These are phyloP conservation scores for Tilletia walkeri DNA, from an alignment of 1,284 basidiomycete genomes.

Conservation along the genomic window DNA sequence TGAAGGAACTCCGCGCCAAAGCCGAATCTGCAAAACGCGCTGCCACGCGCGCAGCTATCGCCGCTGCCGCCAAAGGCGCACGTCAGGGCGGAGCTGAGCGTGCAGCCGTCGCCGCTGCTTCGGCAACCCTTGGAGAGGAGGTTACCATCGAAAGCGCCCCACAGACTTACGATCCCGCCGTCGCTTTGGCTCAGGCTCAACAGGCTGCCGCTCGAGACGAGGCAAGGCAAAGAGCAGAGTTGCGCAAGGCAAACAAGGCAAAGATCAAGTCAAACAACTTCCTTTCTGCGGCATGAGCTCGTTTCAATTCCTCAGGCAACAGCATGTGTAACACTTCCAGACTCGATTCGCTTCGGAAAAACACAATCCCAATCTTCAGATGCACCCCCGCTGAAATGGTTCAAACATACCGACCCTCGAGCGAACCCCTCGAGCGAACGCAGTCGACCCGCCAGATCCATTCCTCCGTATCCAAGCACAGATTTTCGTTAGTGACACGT, in stretches of 20 bases:
- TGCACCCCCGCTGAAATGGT: too few relatives aligned
- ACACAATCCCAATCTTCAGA: too few relatives aligned
- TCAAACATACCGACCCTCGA: too few relatives aligned
- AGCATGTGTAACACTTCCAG: too few relatives aligned
- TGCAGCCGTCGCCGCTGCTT: conserved; percentile 6
- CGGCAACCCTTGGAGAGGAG: conserved; percentile 1
- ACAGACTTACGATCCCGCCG: conserved; percentile 2
- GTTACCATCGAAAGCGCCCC: neutral
- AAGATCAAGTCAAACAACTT: conserved; percentile 17
- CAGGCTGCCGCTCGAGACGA: conserved; percentile 14
- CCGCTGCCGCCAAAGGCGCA: neutral
- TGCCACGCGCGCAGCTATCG: neutral
- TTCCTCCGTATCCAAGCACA: too few relatives aligned
- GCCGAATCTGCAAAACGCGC: neutral
- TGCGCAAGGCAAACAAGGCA: conserved; percentile 14
- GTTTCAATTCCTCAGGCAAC: too few relatives aligned
- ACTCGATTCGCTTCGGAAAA: too few relatives aligned
- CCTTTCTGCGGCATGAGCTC: conserved; percentile 1
- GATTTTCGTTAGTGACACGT: too few relatives aligned
- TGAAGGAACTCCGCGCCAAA: conserved; percentile 11
- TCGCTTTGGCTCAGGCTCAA: conserved; percentile 7
- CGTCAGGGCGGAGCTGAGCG: neutral
- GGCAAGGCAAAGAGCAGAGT: neutral
- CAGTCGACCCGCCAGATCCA: too few relatives aligned
- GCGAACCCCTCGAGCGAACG: too few relatives aligned